Base-by-base conservation (phyloP, 164 flowering plant genomes). In the Liriodendron chinense region DNA sequence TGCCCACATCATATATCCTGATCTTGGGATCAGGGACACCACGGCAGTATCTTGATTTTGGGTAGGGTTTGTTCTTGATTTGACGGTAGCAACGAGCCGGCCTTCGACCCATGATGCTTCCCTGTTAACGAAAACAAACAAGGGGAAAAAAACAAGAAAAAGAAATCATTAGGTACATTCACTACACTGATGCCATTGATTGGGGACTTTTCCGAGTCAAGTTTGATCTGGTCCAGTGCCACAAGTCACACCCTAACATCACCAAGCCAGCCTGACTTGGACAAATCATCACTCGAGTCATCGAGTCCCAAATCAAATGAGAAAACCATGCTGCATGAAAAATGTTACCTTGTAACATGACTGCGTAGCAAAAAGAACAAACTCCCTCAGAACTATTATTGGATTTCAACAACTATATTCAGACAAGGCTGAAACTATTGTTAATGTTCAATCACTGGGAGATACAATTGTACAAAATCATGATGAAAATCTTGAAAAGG, bases 21-120 rank as follows among this genome's bases (percentile, higher is more conserved):
- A 83, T 83, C 68, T 83, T 83, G 2, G 85, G 85, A 72, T 83
- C 85, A 78, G 85, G 85, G 0, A 83, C 83, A 78, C 85, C 83
- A 48, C 83, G 81, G 28, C 85, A 83, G 53, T 78, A 83, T 9
- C 85, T 68, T 56, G 85, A 78, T 70, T 83, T 83, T 10, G 85
- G 85, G 76, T 83, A 83, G 7, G 80, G 85, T 70, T 83, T 83
- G 80, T 83, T 83, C 76, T 80, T 83, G 23, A 83, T 81, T 81
- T 83, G 85, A 12, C 85, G 74, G 65, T 83, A 83, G 67, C 83
- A 83, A 26, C 82, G 63, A 2, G 85, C 83, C 34, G 83, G 82
- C 72, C 84, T 59, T 63, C 68, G 12, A 70, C 47, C 62, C 65
- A 72, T 70, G 4, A 57, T 21, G 61, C 59, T 53, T 53, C 59